Conservation (phyloP, 2,329 filamentous ascomycete genomes). For the Akanthomyces lecanii region DNA sequence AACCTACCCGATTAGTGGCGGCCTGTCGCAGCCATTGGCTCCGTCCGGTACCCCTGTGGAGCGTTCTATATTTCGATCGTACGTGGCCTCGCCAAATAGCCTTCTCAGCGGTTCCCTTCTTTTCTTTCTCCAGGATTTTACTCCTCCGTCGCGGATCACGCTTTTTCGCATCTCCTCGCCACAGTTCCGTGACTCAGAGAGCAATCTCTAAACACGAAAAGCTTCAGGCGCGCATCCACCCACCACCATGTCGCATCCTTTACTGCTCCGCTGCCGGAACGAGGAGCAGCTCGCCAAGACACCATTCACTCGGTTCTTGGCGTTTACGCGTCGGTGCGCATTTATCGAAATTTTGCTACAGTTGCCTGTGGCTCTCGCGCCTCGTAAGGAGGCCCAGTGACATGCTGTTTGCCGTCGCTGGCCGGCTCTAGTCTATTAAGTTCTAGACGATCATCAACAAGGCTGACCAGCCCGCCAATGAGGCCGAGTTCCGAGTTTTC, state of each 20-base stretch:
- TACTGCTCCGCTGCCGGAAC: not conserved
- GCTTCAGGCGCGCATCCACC: not conserved
- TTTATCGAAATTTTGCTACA: not conserved
- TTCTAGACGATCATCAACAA: not conserved
- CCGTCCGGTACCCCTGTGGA: not conserved
- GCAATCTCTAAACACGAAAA: not conserved
- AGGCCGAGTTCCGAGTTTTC: not conserved
- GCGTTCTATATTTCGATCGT: not conserved
- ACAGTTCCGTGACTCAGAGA: not conserved
- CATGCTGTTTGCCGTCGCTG: not conserved
- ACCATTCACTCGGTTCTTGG: not conserved
- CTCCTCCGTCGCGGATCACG: not conserved
- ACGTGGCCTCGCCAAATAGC: constrained; percentile 11
- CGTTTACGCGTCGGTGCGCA: not conserved
- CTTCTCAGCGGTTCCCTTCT: not conserved
- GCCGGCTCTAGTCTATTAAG: too few species aligned
- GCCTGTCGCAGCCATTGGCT: constrained; percentile 1
- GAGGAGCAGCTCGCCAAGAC: not conserved
- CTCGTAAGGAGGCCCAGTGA: not conserved
- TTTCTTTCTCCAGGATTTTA: not conserved
- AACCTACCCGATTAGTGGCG: constrained; percentile 11
- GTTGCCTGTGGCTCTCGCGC: not conserved
- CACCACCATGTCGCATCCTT: not conserved
- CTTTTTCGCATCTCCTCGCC: not conserved
- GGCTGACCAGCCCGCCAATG: not conserved